Conservation (phyloP, 768 basidiomycete genomes). For the Termitomyces sp. region DNA sequence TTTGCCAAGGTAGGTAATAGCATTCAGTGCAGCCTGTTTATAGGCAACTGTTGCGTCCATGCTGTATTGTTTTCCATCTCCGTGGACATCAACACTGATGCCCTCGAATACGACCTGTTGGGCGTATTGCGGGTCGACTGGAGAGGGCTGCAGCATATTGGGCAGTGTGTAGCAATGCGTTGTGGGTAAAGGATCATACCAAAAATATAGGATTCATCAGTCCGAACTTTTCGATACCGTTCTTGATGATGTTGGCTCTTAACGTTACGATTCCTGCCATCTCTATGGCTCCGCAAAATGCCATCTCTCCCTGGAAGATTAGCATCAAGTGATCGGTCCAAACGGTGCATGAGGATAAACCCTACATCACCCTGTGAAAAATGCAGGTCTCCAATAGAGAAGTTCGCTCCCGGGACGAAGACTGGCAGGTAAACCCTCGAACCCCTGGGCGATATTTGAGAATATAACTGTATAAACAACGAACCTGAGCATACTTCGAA, state of each 20-base stretch:
- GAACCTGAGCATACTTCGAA: slow-evolving; percentile 36
- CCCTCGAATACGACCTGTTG: slow-evolving; percentile 77
- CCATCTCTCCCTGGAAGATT: slow-evolving; percentile 51
- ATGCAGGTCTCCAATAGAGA: slow-evolving; percentile 75
- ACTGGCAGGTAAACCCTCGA: slow-evolving; percentile 76
- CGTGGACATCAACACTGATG: slow-evolving; percentile 67
- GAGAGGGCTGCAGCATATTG: slow-evolving; percentile 48
- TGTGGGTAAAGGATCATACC: slow-evolving; percentile 27
- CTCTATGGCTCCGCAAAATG: slow-evolving; percentile 76
- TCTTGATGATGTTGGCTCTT: slow-evolving; percentile 67
- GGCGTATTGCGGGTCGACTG: slow-evolving; percentile 69
- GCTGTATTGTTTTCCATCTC: slow-evolving; percentile 68
- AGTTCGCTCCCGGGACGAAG: slow-evolving; percentile 67
- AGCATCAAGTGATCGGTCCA: not conserved
- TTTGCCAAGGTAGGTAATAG: slow-evolving; percentile 69
- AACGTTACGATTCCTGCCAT: slow-evolving; percentile 78
- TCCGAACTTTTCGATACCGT: slow-evolving; percentile 67
- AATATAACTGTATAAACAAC: not conserved
- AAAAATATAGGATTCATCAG: slow-evolving; percentile 73
- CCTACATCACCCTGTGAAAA: slow-evolving; percentile 73
- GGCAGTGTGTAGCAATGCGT: not conserved
- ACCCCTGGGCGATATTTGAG: slow-evolving; percentile 31
- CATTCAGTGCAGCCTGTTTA: slow-evolving; percentile 74
- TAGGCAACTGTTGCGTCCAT: slow-evolving; percentile 81
- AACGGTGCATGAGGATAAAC: not conserved